Conservation (phyloP, 1,284 basidiomycete genomes). For the Ganoderma meredithae region DNA sequence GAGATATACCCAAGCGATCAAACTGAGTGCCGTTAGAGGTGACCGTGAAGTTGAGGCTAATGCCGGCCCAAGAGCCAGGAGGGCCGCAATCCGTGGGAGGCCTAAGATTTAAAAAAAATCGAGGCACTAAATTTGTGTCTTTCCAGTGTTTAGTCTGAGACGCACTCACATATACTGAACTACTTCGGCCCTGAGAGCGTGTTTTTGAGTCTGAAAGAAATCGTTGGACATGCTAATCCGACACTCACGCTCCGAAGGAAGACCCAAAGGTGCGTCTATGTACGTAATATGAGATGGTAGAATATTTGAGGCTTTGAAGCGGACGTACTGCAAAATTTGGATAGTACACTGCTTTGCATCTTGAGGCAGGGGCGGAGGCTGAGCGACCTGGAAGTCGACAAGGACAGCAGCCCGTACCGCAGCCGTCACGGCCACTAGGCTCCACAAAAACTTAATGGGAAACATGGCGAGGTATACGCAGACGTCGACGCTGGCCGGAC, state of each 20-base stretch:
- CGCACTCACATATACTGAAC: slow-evolving; percentile 65
- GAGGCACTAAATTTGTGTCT: background rate
- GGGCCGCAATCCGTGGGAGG: slow-evolving; percentile 78
- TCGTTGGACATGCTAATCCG: background rate
- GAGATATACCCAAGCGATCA: slow-evolving; percentile 60
- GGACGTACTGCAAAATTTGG: slow-evolving; percentile 67
- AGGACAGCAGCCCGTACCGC: slow-evolving; percentile 51
- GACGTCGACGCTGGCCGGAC: background rate
- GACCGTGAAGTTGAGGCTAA: slow-evolving; percentile 79
- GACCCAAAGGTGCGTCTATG: slow-evolving; percentile 73
- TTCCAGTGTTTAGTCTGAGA: background rate
- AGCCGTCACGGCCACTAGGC: slow-evolving; percentile 28
- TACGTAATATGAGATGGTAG: slow-evolving; percentile 1
- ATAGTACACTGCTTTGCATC: slow-evolving; percentile 68
- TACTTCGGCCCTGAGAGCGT: slow-evolving; percentile 60
- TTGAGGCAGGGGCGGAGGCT: slow-evolving; percentile 70
- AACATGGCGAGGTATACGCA: slow-evolving; percentile 21
- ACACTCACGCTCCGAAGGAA: slow-evolving; percentile 69
- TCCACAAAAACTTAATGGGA: slow-evolving; percentile 18
- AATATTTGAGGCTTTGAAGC: background rate
- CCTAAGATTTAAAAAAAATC: slow-evolving; percentile 44
- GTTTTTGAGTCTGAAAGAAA: background rate
- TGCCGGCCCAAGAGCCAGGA: slow-evolving; percentile 75
- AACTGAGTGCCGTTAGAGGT: slow-evolving; percentile 82
- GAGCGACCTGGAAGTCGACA: slow-evolving; percentile 76